A percentile compares a stretch with the other conserved stretches of the same genome.
phyloP scores from a whole-genome alignment of 2,329 filamentous ascomycete genomes.

The Venturia oleaginea region DNA sequence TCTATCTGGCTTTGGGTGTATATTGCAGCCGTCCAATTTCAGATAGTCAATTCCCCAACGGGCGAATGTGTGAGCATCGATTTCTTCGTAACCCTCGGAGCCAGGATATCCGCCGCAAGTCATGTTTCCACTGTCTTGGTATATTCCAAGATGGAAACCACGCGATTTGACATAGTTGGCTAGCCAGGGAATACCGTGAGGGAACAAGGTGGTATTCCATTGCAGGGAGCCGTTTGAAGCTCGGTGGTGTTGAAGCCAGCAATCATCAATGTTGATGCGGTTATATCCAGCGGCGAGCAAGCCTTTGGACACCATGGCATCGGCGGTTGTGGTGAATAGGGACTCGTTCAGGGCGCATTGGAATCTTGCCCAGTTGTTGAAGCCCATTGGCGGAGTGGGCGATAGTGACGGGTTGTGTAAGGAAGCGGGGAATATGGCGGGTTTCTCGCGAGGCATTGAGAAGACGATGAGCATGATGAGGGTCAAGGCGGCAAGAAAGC shows the following conservation, averaged over 20 bases:
- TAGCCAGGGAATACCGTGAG: not conserved
- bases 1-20: constrained; percentile 37
- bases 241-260: constrained; percentile 37
- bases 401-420: constrained; percentile 16
- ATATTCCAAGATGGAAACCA: constrained; percentile 46
- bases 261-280: constrained; percentile 45
- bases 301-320: constrained; percentile 35
- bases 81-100: constrained; percentile 34
- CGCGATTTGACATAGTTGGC: constrained; percentile 32
- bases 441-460: not conserved
- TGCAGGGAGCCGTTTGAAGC: constrained; percentile 35
- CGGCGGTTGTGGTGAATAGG: constrained; percentile 39
- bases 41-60: constrained; percentile 41
- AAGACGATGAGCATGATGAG: not conserved
- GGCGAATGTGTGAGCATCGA: constrained; percentile 42
- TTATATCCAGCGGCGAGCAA: constrained; percentile 40
- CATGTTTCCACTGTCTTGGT: constrained; percentile 38
- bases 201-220: constrained; percentile 23
- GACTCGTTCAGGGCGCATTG: constrained; percentile 40
- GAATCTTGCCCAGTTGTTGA: constrained; percentile 44
- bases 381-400: constrained; percentile 39
- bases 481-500: not conserved
- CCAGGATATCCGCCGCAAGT: constrained; percentile 44
- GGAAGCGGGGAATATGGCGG: not conserved
- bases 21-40: constrained; percentile 48